A percentile compares a stretch with the other conserved stretches of the same genome.
phyloP scores from a whole-genome alignment of 129 eudicot genomes.

The Apium graveolens region DNA sequence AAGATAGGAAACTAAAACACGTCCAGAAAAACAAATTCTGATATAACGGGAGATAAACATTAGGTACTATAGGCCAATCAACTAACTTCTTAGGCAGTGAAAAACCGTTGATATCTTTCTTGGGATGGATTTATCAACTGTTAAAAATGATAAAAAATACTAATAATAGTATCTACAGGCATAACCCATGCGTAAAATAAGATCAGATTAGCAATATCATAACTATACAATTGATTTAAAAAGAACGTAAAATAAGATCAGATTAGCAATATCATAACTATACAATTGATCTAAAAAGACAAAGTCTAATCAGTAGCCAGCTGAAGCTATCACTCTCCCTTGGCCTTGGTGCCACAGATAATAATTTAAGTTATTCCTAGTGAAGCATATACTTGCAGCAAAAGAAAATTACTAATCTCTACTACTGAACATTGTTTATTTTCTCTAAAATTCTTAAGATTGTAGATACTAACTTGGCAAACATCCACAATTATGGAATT shows the following conservation, averaged over 20 bases:
- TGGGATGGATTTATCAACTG: not conserved
- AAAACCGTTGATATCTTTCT: not conserved
- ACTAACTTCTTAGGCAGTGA: not conserved
- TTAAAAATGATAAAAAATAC: not conserved
- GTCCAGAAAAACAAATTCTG: not conserved
- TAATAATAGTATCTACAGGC: not conserved
- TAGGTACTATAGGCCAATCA: not conserved
- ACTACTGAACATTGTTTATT: not conserved
- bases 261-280: not conserved
- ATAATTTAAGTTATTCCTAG: not conserved
- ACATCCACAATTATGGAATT: constrained; percentile 99
- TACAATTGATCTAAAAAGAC: not conserved
- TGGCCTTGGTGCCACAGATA: not conserved
- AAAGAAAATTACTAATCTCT: not conserved
- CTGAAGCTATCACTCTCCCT: not conserved
- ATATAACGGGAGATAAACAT: not conserved
- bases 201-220: not conserved
- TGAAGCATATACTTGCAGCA: not conserved
- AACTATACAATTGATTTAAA: too few species aligned
- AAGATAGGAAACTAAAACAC: not conserved
- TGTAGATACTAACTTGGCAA: constrained; percentile 62
- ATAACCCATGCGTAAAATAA: not conserved
- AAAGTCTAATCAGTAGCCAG: not conserved
- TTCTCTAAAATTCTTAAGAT: not conserved
- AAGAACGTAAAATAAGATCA: not conserved